These are phyloP conservation scores for Microbotryomycetes sp. DNA, from an alignment of 1,284 basidiomycete species.

Conservation along the genomic window DNA sequence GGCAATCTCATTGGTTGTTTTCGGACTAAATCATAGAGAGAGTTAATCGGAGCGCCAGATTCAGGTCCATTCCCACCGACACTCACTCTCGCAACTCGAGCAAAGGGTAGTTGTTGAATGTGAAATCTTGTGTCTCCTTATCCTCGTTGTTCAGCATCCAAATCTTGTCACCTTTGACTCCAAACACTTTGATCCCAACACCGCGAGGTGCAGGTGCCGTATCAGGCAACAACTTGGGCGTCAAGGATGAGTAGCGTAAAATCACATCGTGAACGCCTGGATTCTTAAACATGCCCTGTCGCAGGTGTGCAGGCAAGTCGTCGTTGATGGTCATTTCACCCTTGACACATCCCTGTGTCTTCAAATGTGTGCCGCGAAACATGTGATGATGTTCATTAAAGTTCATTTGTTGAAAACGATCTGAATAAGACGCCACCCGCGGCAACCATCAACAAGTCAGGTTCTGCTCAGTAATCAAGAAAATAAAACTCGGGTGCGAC, in stretches of 20 bases:
- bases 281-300: slow-evolving; percentile 35
- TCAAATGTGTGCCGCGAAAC: slow-evolving; percentile 15
- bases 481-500: slow-evolving; percentile 32
- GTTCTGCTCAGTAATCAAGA: no score
- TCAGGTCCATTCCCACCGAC: not conserved
- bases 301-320: slow-evolving; percentile 35
- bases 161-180: slow-evolving; percentile 28
- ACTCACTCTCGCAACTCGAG: slow-evolving; percentile 26
- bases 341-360: slow-evolving; percentile 31
- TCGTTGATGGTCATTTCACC: slow-evolving; percentile 32
- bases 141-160: slow-evolving; percentile 21
- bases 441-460: slow-evolving; percentile 28
- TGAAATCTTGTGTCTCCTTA: slow-evolving; percentile 37
- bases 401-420: not conserved
- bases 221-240: slow-evolving; percentile 34
- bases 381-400: slow-evolving; percentile 19
- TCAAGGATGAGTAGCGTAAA: slow-evolving; percentile 34
- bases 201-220: slow-evolving; percentile 37
- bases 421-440: not conserved
- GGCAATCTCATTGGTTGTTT: slow-evolving; percentile 24
- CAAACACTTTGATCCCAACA: slow-evolving; percentile 37
- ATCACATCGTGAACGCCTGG: slow-evolving; percentile 33
- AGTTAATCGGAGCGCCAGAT: not conserved
- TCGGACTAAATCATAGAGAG: slow-evolving; percentile 4
- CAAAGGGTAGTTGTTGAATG: slow-evolving; percentile 35